Conservation (phyloP, 2,329 filamentous ascomycete species). For the Diplodia seriata region DNA sequence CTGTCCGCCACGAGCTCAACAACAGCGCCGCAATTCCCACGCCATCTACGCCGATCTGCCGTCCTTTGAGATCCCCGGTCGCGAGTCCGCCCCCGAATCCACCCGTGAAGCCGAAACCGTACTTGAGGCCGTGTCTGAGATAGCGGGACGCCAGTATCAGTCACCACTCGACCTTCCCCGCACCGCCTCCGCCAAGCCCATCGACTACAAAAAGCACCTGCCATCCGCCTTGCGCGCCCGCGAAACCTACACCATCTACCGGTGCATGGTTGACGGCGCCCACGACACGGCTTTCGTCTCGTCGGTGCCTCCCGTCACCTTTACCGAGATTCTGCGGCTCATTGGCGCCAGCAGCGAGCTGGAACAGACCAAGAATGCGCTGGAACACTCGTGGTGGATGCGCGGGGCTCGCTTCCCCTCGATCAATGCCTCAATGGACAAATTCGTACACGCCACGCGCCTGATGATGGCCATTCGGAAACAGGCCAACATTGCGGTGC, state of each 20-base stretch:
- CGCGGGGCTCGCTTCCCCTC: slow-evolving; percentile 54
- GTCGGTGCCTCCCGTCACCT: slow-evolving; percentile 60
- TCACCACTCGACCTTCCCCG: not conserved
- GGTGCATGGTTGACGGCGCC: slow-evolving; percentile 35
- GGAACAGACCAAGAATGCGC: slow-evolving; percentile 46
- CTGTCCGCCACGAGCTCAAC: slow-evolving; percentile 4
- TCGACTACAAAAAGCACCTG: slow-evolving; percentile 9
- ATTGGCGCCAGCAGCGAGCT: slow-evolving; percentile 63
- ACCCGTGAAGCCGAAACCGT: not conserved
- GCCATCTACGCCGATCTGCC: slow-evolving; percentile 3
- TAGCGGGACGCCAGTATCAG: not conserved
- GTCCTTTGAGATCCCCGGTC: not conserved
- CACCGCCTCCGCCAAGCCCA: not conserved
- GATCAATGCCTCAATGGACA: not conserved
- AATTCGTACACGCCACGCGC: slow-evolving; percentile 49
- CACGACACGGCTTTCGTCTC: slow-evolving; percentile 40
- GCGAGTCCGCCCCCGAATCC: not conserved
- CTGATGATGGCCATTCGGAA: slow-evolving; percentile 50
- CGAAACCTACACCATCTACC: slow-evolving; percentile 23
- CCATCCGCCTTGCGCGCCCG: slow-evolving; percentile 12
- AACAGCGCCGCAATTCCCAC: slow-evolving; percentile 24
- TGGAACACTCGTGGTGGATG: slow-evolving; percentile 49
- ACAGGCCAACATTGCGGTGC: slow-evolving; percentile 47
- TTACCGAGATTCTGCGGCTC: slow-evolving; percentile 68
- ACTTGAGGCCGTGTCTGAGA: not conserved